These are phyloP conservation scores for Pythium vanterpoolii DNA, from an alignment of 352 stramenopile genomes.

Conservation along the genomic window DNA sequence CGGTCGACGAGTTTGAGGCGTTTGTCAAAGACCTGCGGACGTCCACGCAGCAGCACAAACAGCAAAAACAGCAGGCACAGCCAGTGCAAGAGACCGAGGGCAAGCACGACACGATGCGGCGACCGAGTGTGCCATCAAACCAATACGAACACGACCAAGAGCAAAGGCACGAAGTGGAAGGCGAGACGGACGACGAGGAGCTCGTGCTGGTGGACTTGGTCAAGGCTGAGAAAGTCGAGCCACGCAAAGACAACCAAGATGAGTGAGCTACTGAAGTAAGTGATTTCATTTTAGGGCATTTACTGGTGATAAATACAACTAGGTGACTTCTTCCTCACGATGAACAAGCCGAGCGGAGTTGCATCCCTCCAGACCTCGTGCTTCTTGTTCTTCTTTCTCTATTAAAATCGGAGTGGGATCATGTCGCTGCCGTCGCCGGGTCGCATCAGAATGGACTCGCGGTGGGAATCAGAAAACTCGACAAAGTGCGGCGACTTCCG, in stretches of 20 bases:
- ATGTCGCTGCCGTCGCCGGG: slow-evolving; percentile 41
- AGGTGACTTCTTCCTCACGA: too few species aligned
- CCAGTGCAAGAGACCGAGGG: not conserved
- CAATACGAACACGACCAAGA: not conserved
- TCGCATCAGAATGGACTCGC: slow-evolving; percentile 30
- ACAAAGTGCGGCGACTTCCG: slow-evolving; percentile 36
- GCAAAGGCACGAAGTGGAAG: not conserved
- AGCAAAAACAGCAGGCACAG: not conserved
- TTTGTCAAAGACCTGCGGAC: slow-evolving; percentile 45
- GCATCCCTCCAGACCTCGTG: not conserved
- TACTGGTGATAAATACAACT: slow-evolving; percentile 30
- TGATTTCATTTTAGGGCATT: too few species aligned
- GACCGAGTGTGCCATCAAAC: too few species aligned
- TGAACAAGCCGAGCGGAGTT: not conserved
- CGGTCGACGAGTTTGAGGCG: slow-evolving; percentile 44
- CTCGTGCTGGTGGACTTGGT: slow-evolving; percentile 1
- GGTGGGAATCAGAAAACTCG: slow-evolving; percentile 33
- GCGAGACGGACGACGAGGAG: not conserved
- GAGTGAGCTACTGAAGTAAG: not conserved
- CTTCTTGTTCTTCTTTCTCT: not conserved
- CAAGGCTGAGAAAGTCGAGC: not conserved
- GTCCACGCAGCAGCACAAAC: slow-evolving; percentile 9
- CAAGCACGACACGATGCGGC: not conserved
- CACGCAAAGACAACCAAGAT: slow-evolving; percentile 16
- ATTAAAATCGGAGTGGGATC: slow-evolving; percentile 48